These are phyloP conservation scores for Linnemannia hyalina DNA, from an alignment of 192 early-diverging fungal genomes.

Conservation along the genomic window DNA sequence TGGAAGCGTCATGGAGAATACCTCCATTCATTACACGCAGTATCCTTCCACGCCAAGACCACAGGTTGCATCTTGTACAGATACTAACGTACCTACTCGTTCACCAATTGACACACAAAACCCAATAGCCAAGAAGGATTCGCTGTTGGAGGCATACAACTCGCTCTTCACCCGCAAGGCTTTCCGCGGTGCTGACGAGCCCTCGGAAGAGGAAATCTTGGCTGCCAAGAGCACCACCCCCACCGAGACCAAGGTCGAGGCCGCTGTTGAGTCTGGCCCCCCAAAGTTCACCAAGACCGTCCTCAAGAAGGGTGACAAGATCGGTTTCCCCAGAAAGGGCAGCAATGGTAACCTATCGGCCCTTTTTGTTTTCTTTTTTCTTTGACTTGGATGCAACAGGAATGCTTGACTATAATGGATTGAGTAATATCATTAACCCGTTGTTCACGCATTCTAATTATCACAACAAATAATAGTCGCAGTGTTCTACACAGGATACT, in stretches of 20 bases:
- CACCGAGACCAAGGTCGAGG: slow-evolving; percentile 33
- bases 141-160: slow-evolving; percentile 71
- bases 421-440: not conserved
- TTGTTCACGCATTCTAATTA: not conserved
- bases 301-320: slow-evolving; percentile 74
- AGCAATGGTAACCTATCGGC: slow-evolving; percentile 65
- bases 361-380: not conserved
- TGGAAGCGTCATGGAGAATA: no score
- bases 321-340: slow-evolving; percentile 71
- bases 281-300: slow-evolving; percentile 76
- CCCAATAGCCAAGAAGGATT: slow-evolving; percentile 67
- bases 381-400: no score
- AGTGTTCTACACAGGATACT: slow-evolving; percentile 75
- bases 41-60: no score
- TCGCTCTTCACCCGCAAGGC: slow-evolving; percentile 71
- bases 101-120: not conserved
- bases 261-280: slow-evolving; percentile 52
- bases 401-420: not conserved
- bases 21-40: no score
- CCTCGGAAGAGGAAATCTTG: slow-evolving; percentile 46
- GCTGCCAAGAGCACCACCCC: slow-evolving; percentile 53
- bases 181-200: slow-evolving; percentile 63
- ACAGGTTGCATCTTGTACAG: no score
- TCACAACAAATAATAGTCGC: slow-evolving; percentile 23
- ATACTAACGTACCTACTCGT: not conserved